Conservation (phyloP, 2,329 filamentous ascomycete species). For the Scorias spongiosa region DNA sequence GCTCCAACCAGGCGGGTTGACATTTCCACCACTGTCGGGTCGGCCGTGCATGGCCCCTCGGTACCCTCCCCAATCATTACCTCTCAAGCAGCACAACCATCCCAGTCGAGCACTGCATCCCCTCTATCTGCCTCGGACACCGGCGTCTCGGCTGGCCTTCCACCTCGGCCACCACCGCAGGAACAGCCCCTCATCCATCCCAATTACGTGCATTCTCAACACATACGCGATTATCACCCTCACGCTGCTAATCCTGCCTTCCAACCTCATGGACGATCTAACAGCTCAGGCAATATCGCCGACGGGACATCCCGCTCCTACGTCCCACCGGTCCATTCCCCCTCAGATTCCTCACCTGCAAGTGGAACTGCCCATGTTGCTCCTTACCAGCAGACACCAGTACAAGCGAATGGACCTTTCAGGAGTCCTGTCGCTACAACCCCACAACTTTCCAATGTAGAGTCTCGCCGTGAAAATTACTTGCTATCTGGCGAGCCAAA, state of each 20-base stretch:
- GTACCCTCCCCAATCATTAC: constrained; percentile 6
- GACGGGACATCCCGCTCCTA: constrained; percentile 7
- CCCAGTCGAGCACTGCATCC: constrained; percentile 16
- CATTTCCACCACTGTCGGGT: constrained; percentile 1
- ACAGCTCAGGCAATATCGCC: constrained; percentile 13
- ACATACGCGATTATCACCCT: constrained; percentile 36
- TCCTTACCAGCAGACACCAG: constrained; percentile 3
- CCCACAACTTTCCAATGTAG: constrained; percentile 6
- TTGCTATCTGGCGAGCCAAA: constrained; percentile 14
- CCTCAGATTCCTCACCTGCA: not conserved
- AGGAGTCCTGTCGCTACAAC: not conserved
- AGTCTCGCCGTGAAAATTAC: constrained; percentile 16
- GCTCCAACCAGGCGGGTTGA: constrained; percentile 1
- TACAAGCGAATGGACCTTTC: not conserved
- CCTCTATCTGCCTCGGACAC: constrained; percentile 15
- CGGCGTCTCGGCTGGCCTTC: constrained; percentile 26
- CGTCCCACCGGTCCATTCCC: constrained; percentile 7
- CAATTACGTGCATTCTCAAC: constrained; percentile 32
- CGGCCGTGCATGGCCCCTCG: not conserved
- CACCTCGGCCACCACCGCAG: constrained; percentile 33
- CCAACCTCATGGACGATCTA: constrained; percentile 13
- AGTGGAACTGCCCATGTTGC: not conserved
- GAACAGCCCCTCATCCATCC: constrained; percentile 32
- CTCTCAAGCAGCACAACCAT: constrained; percentile 13
- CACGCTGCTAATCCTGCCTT: constrained; percentile 26